Conservation (phyloP, 495 filamentous ascomycete species). For the Pyrenopolyporus hunteri region DNA sequence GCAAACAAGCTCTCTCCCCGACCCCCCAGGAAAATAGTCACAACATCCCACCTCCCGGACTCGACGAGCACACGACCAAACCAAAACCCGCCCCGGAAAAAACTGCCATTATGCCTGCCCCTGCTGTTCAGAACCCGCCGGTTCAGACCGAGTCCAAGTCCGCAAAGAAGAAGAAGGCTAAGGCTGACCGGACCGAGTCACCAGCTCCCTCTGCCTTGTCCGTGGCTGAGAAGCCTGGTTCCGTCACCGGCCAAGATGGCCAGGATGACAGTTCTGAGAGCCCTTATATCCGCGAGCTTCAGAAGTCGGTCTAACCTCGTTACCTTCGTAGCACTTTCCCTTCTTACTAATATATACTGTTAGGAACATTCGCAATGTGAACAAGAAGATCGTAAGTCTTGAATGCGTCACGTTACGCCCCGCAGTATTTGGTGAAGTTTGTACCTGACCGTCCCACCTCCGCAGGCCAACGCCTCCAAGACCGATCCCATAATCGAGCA, state of each 20-base stretch:
- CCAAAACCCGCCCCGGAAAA: too few relatives aligned
- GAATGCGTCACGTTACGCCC: not conserved
- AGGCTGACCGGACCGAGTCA: constrained; percentile 59
- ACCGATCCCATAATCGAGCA: constrained; percentile 79
- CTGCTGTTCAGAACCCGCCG: constrained; percentile 58
- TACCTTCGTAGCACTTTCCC: not conserved
- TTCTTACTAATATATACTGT: constrained; percentile 33
- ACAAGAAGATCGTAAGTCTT: constrained; percentile 83
- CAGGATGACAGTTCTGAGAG: constrained; percentile 66
- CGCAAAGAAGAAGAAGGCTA: constrained; percentile 76
- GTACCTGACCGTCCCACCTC: constrained; percentile 19
- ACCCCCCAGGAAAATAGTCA: constrained; percentile 7
- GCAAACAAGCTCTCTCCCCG: constrained; percentile 22
- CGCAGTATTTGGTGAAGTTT: not conserved
- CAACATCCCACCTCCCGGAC: not conserved
- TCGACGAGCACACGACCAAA: constrained; percentile 8
- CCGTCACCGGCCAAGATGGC: constrained; percentile 50
- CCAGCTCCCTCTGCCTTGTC: constrained; percentile 51
- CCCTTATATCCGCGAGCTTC: constrained; percentile 79
- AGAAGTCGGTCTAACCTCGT: constrained; percentile 67
- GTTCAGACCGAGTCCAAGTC: constrained; percentile 63
- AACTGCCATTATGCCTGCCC: constrained; percentile 58
- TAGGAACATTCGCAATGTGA: constrained; percentile 82
- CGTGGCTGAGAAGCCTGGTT: constrained; percentile 49
- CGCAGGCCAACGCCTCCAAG: constrained; percentile 77